Evolutionary conservation across 495 filamentous ascomycete genomes (phyloP).

Genomic region (Darksidea phi): DNA sequence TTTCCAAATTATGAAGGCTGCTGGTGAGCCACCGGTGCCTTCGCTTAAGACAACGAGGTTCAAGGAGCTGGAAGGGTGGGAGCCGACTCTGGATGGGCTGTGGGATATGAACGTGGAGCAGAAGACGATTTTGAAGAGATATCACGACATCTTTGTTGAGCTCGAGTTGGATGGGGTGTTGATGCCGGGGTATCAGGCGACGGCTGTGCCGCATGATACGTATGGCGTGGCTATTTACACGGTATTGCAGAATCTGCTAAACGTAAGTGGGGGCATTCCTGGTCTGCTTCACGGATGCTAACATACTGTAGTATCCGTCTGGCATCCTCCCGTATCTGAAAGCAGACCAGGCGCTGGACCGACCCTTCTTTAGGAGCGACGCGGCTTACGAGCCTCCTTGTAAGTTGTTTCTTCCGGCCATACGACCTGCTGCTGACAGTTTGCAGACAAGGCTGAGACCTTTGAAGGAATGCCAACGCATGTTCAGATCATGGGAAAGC

Average conservation of each 20-base stretch:
- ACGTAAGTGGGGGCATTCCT: slow-evolving; percentile 44
- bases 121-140: slow-evolving; percentile 33
- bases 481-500: slow-evolving; percentile 40
- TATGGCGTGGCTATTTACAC: slow-evolving; percentile 52
- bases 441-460: slow-evolving; percentile 32
- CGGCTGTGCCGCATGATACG: slow-evolving; percentile 51
- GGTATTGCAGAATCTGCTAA: slow-evolving; percentile 51
- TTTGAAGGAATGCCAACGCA: slow-evolving; percentile 38
- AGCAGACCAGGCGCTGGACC: slow-evolving; percentile 36
- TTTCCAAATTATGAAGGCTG: slow-evolving; percentile 25
- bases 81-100: slow-evolving; percentile 35
- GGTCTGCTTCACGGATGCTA: not conserved
- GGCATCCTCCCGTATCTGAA: slow-evolving; percentile 37
- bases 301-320: slow-evolving; percentile 37
- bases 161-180: slow-evolving; percentile 50
- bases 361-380: slow-evolving; percentile 29
- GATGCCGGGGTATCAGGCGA: slow-evolving; percentile 49
- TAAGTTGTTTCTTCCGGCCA: slow-evolving; percentile 13
- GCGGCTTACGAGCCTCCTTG: slow-evolving; percentile 35
- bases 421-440: not conserved
- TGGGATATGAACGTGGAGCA: slow-evolving; percentile 41
- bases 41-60: slow-evolving; percentile 23
- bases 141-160: slow-evolving; percentile 41
- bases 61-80: slow-evolving; percentile 34
- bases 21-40: slow-evolving; percentile 39